Base-by-base conservation (phyloP, 192 early-diverging fungal species). In the Backusella tuberculispora region DNA sequence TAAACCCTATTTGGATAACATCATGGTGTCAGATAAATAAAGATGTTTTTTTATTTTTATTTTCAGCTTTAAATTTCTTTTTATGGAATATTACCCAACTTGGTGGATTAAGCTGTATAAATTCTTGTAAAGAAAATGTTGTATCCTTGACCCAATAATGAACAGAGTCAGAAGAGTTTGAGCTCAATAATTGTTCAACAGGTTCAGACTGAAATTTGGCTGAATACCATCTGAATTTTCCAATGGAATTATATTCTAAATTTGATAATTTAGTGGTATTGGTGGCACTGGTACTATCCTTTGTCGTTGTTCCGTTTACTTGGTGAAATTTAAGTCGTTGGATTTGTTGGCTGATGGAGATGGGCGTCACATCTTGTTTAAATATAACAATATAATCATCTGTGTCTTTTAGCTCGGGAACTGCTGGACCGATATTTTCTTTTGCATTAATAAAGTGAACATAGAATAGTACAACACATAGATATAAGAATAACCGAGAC, bases 121-220 rank as follows among this genome's bases (percentile, higher is more conserved):
- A 63, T 69, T 80, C 79, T 17, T 80, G 79, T 6, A 69, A 19
- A 15, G 71, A 73, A 40, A 80, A 73, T 34, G 44, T 41, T 12
- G 56, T 66, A 71, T 80, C 79, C 65, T 80, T 73, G 7, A 76
- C 74, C 53, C 75, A 76, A 65, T 80, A 80, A 41, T 80, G 79
- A 14, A 80, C 50, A 7, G 43, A 43, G 8, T 46, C 44, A n/a
- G 69, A 26, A 3, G 42, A 21, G 21, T 65, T 67, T n/a, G 21
- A 37, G 14, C 45, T n/a, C 24, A 66, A 34, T 4, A 76, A 45
- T 43, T 50, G 42, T 24, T 76, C 72, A 17, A 80, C 53, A 37
- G 53, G 43, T 13, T 41, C 29, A n/a, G 79, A 47, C 9, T 73
- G 47, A 65, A 80, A 80, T 38, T 37, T 29, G 10, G 75, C 79